Base-by-base conservation (phyloP, 1,284 basidiomycete species). In the Tilletia indica region DNA sequence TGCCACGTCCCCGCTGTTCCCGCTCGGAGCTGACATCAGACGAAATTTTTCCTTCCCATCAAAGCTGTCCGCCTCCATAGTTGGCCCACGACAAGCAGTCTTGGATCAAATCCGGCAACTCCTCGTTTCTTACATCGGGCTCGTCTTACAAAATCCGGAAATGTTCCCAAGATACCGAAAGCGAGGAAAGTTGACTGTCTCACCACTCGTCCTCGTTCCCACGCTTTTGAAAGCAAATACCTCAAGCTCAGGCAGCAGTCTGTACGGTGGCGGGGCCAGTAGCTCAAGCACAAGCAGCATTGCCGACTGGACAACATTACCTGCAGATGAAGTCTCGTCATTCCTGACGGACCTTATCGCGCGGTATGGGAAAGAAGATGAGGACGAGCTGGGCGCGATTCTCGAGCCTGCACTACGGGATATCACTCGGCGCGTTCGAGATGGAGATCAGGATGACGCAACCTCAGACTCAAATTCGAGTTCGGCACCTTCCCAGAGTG, bases 71-170 rank as follows among this genome's bases (percentile, higher is more conserved):
- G 38, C 47, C 12, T 36, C 47, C n/a, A 63, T 85, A 89, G 5
- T 85, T 83, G 38, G 85, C 89, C 2, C 87, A 93, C 11, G 91
- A 93, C 63, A 71, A 5, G 49, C 67, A 2, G 73, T 69, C 3
- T 48, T 81, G 9, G 72, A 79, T 54, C 71, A 78, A 56, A 72
- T 77, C 25, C 75, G 77, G 2, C 49, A 61, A 4, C 87, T 98
- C 19, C 85, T 99, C 70, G 89, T 97, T 73, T 94, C 92, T 69
- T 99, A 99, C 85, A 89, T 91, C 14, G 95, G 95, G 8, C 88
- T 98, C 72, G 91, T 90, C 16, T 86, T 99, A 9, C 93, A 96
- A 85, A 94, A 95, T 74, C 93, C 95, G 0, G 83, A 84, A 61
- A 95, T 98, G 92, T 98, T 99, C 78, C 92, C 93, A 66, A 80